Evolutionary conservation across 306 rosid species (phyloP), one percentile per base, ranked within the genome.

Genomic region (Myrica gale): DNA sequence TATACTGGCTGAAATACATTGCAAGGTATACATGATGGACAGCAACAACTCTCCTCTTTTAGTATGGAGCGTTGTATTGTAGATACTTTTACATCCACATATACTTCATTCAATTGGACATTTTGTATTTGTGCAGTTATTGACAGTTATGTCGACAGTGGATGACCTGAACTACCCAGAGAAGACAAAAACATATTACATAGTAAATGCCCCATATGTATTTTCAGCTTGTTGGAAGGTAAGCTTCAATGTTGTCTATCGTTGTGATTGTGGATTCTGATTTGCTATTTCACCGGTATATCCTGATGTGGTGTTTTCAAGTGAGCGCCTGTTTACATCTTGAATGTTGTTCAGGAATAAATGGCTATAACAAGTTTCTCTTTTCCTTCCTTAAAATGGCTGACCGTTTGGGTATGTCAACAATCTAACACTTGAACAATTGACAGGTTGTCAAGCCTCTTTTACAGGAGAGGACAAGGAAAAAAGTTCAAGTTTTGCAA

Each of bases 151-250:
- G 79, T 81, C 97, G 63, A 92, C 91, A 79, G 87, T 95, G 58
- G 99, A 95, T 84, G 99, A 95, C 84, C 79, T 92, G 85, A 95
- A 95, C 87, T 95, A 95, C 86, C 99, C 97, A 8, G 99, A 95
- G 91, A 95, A 82, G 85, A 83, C 99, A 68, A 89, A 88, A 81
- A 77, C 99, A 13, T 95, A 95, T 81, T 95, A 89, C 86, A 86
- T 95, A 58, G 99, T 89, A 74, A 95, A 95, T 78, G 93, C 48
- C 43, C 97, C 99, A 0, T 92, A 89, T 76, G 84, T 95, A 81
- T 95, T 95, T 88, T 89, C 99, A 44, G 89, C 93, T 39, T 95
- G 97, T 88, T 95, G 99, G 99, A 90, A 90, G 97, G 98, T 94
- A 80, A 76, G 78, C 69, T 52, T 51, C 77, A 53, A 67, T 70